Base-by-base conservation (phyloP, 257 asterid genomes). In the Ilex asprella region DNA sequence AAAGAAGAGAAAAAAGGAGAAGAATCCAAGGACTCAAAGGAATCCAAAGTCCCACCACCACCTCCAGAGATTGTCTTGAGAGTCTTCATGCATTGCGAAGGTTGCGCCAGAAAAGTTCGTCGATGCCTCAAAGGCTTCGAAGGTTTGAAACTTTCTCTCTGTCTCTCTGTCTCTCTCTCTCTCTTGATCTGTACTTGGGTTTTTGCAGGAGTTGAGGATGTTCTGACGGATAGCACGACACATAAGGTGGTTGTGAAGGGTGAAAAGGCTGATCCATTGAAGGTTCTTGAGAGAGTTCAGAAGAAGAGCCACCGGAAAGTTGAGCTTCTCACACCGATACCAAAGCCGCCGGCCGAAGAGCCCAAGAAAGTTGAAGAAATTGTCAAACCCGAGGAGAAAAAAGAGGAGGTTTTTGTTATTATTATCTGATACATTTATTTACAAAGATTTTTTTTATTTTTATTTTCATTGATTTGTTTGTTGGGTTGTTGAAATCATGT, bases 71-170 rank as follows among this genome's bases (percentile, higher is more conserved):
- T 93, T 60, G 79, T 89, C 3, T 67, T 93, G 50, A 84, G 70
- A 63, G 96, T 92, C 6, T 89, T 50, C 96, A 92, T 92, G 99
- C 99, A 92, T 82, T 92, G 99, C 44, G 99, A 93, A 75, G 99
- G 97, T 0, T 93, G 99, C 39, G 96, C 99, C 67, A 79, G 95
- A 0, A 93, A 93, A 87, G 95, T 93, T 63, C 94, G 91, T 61
- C 63, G 91, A 51, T 83, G 87, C 61, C 96, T 93, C 66, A 89
- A 84, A 65, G 99, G 96, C 43, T 93, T 87, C 31, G 78, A 78
- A 6, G 99, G 99, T 21, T 93, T 63, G 30, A 52, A 51, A 62
- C 61, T 44, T n/a, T 31, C 11, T 31, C 31, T 15, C 3, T 8
- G 10, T 15, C 7, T 39, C 16, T 13, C 12, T 58, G 16, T 49